Evolutionary conservation across 2,329 filamentous ascomycete species (phyloP).

Genomic region (Myriosclerotinia curreyana): DNA sequence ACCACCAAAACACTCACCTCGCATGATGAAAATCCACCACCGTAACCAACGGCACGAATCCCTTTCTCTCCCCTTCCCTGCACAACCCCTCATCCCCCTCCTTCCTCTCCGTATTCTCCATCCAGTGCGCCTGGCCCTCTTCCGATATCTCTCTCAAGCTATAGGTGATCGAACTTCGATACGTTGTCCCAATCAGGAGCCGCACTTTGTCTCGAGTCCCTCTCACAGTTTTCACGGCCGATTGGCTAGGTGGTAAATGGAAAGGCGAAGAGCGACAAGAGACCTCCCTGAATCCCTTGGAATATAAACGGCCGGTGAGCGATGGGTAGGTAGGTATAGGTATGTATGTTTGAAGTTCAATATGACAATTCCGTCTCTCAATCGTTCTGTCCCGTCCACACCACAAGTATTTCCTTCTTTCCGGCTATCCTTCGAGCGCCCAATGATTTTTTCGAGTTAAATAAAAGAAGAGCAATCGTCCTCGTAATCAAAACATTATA

Average conservation of each 20-base stretch:
- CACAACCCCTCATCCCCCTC: slow-evolving; percentile 27
- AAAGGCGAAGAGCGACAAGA: not conserved
- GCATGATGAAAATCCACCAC: slow-evolving; percentile 85
- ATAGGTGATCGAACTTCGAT: slow-evolving; percentile 2
- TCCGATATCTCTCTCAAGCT: not conserved
- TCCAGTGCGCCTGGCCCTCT: slow-evolving; percentile 13
- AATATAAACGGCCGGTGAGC: not conserved
- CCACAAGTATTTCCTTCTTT: not conserved
- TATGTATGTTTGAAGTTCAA: no score
- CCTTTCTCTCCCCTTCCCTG: slow-evolving; percentile 31
- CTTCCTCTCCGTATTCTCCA: slow-evolving; percentile 19
- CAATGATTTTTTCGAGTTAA: slow-evolving; percentile 4
- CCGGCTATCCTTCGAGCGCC: not conserved
- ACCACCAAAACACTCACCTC: slow-evolving; percentile 41
- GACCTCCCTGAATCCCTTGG: not conserved
- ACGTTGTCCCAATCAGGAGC: slow-evolving; percentile 13
- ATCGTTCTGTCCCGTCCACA: not conserved
- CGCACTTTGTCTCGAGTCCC: slow-evolving; percentile 17
- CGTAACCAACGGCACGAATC: slow-evolving; percentile 67
- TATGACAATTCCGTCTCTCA: no score
- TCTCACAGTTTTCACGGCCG: slow-evolving; percentile 13
- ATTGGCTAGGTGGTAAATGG: not conserved
- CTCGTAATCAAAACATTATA: slow-evolving; percentile 13
- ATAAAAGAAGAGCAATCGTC: slow-evolving; percentile 2
- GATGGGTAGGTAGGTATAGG: not conserved